Conservation (phyloP, 441 rosid genomes). For the Manihot esculenta region DNA sequence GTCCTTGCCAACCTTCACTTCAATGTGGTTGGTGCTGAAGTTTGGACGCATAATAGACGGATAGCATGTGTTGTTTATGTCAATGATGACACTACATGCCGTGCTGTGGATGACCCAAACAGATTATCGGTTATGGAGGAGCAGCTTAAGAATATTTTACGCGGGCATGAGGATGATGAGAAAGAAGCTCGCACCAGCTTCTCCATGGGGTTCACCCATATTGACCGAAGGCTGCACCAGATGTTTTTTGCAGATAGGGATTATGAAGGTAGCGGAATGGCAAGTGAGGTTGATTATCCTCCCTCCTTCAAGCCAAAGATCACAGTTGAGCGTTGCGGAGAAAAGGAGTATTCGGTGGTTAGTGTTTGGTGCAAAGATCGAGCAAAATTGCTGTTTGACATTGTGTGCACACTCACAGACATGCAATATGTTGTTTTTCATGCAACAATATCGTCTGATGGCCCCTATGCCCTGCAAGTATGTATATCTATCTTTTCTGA, state of each 20-base stretch:
- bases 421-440: conserved; percentile 95
- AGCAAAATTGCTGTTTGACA: conserved; percentile 83
- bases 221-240: conserved; percentile 83
- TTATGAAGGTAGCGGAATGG: conserved; percentile 53
- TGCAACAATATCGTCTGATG: conserved; percentile 66
- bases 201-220: conserved; percentile 85
- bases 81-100: conserved; percentile 54
- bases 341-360: conserved; percentile 78
- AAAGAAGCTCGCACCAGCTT: conserved; percentile 59
- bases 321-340: conserved; percentile 62
- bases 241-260: conserved; percentile 94
- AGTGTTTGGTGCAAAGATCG: conserved; percentile 73
- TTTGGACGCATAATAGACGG: conserved; percentile 87
- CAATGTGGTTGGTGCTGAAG: conserved; percentile 93
- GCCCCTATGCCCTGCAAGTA: conserved; percentile 79
- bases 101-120: conserved; percentile 58
- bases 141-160: conserved; percentile 69
- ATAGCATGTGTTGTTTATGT: conserved; percentile 83
- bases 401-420: conserved; percentile 90
- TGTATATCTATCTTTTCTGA: conserved; percentile 23
- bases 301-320: conserved; percentile 51
- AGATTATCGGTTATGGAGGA: conserved; percentile 70
- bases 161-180: conserved; percentile 72
- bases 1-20: conserved; percentile 72
- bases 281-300: conserved; percentile 41